A percentile compares a stretch with the other conserved stretches of the same genome.
Conservation (phyloP, 2,329 filamentous ascomycete genomes). For the Pseudophaeomoniella oleicola region DNA sequence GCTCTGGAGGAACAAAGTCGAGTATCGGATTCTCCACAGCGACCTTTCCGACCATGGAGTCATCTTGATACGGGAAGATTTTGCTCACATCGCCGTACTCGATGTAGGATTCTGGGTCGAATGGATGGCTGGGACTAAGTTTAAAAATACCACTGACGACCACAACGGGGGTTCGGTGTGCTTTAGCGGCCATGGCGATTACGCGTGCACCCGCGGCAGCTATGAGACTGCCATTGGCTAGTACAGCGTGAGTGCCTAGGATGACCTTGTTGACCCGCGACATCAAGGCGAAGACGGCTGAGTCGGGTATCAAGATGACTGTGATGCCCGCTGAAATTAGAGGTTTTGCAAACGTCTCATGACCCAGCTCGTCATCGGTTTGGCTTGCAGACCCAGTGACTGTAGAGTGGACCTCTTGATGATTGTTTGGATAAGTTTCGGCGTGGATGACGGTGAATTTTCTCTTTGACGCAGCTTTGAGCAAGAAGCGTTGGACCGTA, state of each 20-base stretch:
- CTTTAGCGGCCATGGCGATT: conserved; percentile 71
- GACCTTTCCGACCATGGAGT: conserved; percentile 60
- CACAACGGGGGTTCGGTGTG: conserved; percentile 70
- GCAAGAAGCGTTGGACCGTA: conserved; percentile 78
- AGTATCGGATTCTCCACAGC: conserved; percentile 67
- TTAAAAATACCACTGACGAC: conserved; percentile 88
- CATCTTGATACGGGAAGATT: conserved; percentile 65
- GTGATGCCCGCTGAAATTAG: conserved; percentile 64
- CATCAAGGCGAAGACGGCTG: conserved; percentile 85
- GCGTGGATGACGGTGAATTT: conserved; percentile 84
- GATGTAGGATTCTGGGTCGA: conserved; percentile 65
- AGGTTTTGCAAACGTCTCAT: conserved; percentile 53
- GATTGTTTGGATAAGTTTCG: conserved; percentile 57
- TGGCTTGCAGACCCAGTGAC: conserved; percentile 39
- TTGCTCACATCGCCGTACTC: conserved; percentile 74
- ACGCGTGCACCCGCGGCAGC: conserved; percentile 71
- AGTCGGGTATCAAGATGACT: conserved; percentile 72
- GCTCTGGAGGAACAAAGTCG: conserved; percentile 65
- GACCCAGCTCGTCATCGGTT: conserved; percentile 32
- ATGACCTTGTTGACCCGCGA: conserved; percentile 91
- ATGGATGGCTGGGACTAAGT: conserved; percentile 77
- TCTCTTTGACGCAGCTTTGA: conserved; percentile 74
- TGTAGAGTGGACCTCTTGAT: conserved; percentile 46
- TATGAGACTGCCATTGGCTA: conserved; percentile 76
- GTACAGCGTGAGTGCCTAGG: conserved; percentile 70